Base-by-base conservation (phyloP, 345 rosid species). In the Conringia planisiliqua region DNA sequence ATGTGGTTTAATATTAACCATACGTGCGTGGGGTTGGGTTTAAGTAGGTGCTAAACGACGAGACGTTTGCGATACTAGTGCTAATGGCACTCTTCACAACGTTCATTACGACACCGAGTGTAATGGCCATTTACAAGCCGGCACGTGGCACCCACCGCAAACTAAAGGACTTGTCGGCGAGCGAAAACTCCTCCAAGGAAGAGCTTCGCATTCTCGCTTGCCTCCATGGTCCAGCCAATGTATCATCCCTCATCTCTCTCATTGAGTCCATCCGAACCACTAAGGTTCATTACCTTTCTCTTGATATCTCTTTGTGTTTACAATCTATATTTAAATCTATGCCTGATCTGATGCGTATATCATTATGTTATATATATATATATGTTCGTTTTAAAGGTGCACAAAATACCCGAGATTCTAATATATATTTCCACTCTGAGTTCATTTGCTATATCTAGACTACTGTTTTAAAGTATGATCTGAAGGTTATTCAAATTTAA, bases 31-130 rank as follows among this genome's bases (percentile, higher is more conserved):
- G 59, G 58, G 5, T 35, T 63, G 62, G 36, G 30, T 68, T 52
- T 24, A 1, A 32, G 11, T 85, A 88, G 98, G 98, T 92, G n/a
- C 83, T 90, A 13, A 90, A 87, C 54, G 98, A 87, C 35, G 94
- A 92, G 81, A 76, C 60, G 2, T 92, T 92, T 44, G 95, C 96
- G 2, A 90, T 90, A 58, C 38, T 92, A 13, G 94, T 90, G 12
- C 81, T 92, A 10, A 92, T 92, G 96, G 96, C 96, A 32, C 85
- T 92, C 32, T 83, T 93, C 76, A 93, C 97, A 60, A 90, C 97
- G 75, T 93, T 93, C 86, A 77, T 93, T 62, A 89, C 97, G 24
- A 89, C 95, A 11, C 95, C 95, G 29, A 76, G 70, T 0, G 91
- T 90, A 11, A 84, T 89, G 93, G 90, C 91, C 29, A 78, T 88